These are phyloP conservation scores for Paramecium octaurelia DNA, from an alignment of 73 alveolate genomes.

Conservation along the genomic window DNA sequence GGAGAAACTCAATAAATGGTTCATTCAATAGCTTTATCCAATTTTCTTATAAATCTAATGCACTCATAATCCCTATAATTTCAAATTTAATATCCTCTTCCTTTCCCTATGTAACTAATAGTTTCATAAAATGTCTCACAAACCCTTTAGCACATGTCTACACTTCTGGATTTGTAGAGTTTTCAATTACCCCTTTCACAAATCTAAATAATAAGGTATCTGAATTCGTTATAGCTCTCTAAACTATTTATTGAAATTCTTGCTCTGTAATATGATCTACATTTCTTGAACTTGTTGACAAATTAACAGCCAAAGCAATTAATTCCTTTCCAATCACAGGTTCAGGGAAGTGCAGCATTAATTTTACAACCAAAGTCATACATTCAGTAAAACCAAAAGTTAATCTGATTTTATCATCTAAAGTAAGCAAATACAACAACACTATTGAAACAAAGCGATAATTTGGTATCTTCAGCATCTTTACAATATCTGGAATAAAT, in stretches of 20 bases:
- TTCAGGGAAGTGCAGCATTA: conserved; percentile 96
- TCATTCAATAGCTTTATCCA: conserved; percentile 73
- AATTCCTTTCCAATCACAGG: conserved; percentile 93
- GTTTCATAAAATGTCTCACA: conserved; percentile 59
- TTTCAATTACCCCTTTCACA: conserved; percentile 82
- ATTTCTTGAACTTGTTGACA: conserved; percentile 87
- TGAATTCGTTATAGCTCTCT: conserved; percentile 89
- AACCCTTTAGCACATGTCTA: conserved; percentile 50
- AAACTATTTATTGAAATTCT: conserved; percentile 85
- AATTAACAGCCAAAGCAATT: conserved; percentile 92
- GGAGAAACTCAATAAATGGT: conserved; percentile 79
- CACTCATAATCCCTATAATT: conserved; percentile 77
- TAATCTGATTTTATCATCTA: conserved; percentile 92
- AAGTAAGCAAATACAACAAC: conserved; percentile 85
- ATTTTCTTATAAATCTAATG: conserved; percentile 68
- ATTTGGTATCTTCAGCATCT: conserved; percentile 88
- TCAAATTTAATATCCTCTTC: conserved; percentile 81
- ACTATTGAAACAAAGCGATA: conserved; percentile 88
- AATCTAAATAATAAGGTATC: conserved; percentile 92
- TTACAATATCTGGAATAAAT: conserved; percentile 88
- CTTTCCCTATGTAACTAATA: conserved; percentile 52
- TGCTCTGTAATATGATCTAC: conserved; percentile 94
- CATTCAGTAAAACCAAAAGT: conserved; percentile 96
- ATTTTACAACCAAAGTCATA: conserved; percentile 79
- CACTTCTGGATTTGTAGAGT: conserved; percentile 69